Conservation (phyloP, 495 filamentous ascomycete genomes). For the Pseudevernia furfuracea region DNA sequence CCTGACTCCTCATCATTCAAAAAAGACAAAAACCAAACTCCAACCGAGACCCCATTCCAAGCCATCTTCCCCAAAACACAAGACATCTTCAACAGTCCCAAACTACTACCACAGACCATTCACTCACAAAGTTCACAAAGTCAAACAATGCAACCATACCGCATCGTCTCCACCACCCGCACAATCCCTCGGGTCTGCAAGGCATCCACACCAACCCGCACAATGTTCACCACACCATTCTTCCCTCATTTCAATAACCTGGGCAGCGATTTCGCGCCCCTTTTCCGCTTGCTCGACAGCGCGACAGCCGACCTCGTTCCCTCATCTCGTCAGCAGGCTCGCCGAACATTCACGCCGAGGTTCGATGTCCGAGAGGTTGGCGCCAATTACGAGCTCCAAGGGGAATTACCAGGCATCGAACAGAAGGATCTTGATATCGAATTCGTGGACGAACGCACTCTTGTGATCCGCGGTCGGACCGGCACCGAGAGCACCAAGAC, state of each 20-base stretch:
- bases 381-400: constrained; percentile 68
- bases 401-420: constrained; percentile 78
- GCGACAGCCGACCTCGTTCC: constrained; percentile 21
- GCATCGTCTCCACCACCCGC: constrained; percentile 16
- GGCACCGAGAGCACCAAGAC: constrained; percentile 45
- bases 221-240: constrained; percentile 21
- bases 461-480: constrained; percentile 62
- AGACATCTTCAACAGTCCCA: not conserved
- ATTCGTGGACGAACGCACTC: constrained; percentile 71
- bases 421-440: constrained; percentile 74
- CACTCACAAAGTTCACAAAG: not conserved
- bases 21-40: constrained; percentile 1
- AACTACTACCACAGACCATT: not conserved
- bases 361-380: constrained; percentile 74
- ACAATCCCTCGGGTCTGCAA: constrained; percentile 19
- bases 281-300: constrained; percentile 22
- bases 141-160: constrained; percentile 19
- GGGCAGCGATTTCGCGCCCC: constrained; percentile 12
- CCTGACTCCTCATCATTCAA: constrained; percentile 8
- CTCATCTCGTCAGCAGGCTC: constrained; percentile 2
- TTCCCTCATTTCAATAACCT: constrained; percentile 13
- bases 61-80: not conserved
- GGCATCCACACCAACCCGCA: constrained; percentile 10
- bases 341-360: constrained; percentile 54
- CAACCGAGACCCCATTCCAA: not conserved